Evolutionary conservation across 805 yeast genomes (phyloP), one percentile per base, ranked within the genome.

Genomic region (Candida ficus): DNA sequence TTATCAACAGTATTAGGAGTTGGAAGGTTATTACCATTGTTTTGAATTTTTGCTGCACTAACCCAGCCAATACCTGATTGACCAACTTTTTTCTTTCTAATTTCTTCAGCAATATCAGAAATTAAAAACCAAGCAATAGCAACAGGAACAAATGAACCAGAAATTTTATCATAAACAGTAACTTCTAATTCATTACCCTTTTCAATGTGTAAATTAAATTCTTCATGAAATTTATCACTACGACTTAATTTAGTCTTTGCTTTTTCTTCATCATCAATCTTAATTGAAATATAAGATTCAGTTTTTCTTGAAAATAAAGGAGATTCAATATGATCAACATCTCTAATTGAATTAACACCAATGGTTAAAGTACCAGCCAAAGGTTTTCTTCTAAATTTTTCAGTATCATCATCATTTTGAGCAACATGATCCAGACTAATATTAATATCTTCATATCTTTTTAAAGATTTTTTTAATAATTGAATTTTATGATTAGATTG

Each of bases 171-270:
- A 60, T 83, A 89, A 5, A 93, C 87, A 2, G 90, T 77, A 53
- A 93, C 70, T 54, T 90, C 96, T 33, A 90, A 73, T 64, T 93
- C 99, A 56, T 91, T 87, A 21, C 96, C 96, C 59, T 83, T 87
- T 45, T 86, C 96, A 31, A 93, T 84, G 29, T 78, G 79, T 42
- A 93, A 75, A 39, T 76, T 76, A 57, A 89, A 88, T 31, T 78
- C 82, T 58, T 93, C 99, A 57, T 75, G 73, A 86, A 95, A 86
- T 50, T 81, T 76, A 46, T 86, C 96, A 49, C 67, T 78, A 48
- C 95, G 74, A 5, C 91, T 75, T 13, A 79, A 73, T 54, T 77
- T 82, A 0, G 96, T 84, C 50, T 76, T 79, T 1, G 82, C 93
- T 46, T 78, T 76, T 42, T 85, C 83, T 33, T 83, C 87, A 61